These are phyloP conservation scores for Penicillium sp. DNA, from an alignment of 2,329 filamentous ascomycete genomes.

Conservation along the genomic window DNA sequence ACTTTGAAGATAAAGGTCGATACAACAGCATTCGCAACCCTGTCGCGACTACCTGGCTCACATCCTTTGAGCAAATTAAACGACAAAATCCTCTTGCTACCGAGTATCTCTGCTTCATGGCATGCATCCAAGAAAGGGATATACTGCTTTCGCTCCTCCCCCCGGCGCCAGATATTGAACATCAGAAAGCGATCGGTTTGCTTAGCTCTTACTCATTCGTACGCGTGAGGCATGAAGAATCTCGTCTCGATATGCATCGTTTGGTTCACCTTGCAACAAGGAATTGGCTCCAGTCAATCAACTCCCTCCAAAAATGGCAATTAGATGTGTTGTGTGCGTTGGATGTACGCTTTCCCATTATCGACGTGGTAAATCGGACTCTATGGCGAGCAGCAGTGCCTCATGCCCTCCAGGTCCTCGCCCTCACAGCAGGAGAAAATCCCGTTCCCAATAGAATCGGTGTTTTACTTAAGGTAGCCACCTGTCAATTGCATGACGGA, in stretches of 20 bases:
- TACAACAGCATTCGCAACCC: conserved; percentile 30
- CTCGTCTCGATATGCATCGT: conserved; percentile 27
- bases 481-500: no score
- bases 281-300: conserved; percentile 24
- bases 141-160: conserved; percentile 30
- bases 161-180: neutral
- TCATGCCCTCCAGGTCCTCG: conserved; percentile 15
- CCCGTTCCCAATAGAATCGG: no score
- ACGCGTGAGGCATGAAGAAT: neutral
- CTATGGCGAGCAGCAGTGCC: conserved; percentile 22
- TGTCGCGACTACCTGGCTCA: conserved; percentile 35
- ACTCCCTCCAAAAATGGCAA: neutral
- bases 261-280: conserved; percentile 31
- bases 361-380: conserved; percentile 8
- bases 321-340: conserved; percentile 5
- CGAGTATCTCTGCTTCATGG: conserved; percentile 30
- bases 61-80: conserved; percentile 33
- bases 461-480: no score
- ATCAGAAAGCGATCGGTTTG: conserved; percentile 20
- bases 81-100: conserved; percentile 17
- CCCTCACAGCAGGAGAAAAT: no score
- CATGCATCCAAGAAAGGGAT: conserved; percentile 27
- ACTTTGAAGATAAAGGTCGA: conserved; percentile 32
- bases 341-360: conserved; percentile 5
- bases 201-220: conserved; percentile 25